A percentile compares a stretch with the other conserved stretches of the same genome.
Conservation (phyloP, 106 monocot species). For the Dendrobium chrysotoxum region DNA sequence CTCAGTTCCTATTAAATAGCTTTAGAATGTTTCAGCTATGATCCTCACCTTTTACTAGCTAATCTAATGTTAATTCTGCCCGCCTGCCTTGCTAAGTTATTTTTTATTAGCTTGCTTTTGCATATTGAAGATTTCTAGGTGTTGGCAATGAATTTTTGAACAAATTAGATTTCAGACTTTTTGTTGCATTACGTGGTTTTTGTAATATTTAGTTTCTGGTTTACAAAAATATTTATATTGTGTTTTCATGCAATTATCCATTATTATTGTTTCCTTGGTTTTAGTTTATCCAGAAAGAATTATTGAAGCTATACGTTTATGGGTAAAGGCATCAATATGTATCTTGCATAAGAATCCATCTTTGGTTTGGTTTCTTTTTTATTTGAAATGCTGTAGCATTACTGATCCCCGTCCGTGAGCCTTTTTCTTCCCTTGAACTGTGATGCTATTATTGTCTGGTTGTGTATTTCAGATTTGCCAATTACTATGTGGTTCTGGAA, state of each 20-base stretch:
- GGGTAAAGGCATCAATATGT: not conserved
- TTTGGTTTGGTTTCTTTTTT: not conserved
- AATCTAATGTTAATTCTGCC: not conserved
- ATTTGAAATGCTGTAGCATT: not conserved
- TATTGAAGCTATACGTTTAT: not conserved
- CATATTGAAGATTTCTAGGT: not conserved
- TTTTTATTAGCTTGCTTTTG: not conserved
- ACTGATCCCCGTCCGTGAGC: not conserved
- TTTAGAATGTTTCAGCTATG: not conserved
- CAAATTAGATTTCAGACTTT: not conserved
- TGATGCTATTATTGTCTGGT: conserved; percentile 5
- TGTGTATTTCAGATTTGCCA: conserved; percentile 48
- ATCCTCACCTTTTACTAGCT: not conserved
- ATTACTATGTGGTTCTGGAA: conserved; percentile 51
- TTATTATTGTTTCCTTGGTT: not conserved
- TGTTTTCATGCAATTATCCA: not conserved
- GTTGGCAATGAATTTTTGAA: not conserved
- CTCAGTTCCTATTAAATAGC: not conserved
- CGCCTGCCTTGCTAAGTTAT: not conserved
- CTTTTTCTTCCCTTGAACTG: not conserved
- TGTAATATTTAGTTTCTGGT: not conserved
- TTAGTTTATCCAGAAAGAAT: not conserved
- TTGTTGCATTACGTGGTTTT: not conserved
- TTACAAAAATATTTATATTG: not conserved
- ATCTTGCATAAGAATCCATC: not conserved